Evolutionary conservation across 768 basidiomycete genomes (phyloP).

Genomic region (Russula ochroleuca): DNA sequence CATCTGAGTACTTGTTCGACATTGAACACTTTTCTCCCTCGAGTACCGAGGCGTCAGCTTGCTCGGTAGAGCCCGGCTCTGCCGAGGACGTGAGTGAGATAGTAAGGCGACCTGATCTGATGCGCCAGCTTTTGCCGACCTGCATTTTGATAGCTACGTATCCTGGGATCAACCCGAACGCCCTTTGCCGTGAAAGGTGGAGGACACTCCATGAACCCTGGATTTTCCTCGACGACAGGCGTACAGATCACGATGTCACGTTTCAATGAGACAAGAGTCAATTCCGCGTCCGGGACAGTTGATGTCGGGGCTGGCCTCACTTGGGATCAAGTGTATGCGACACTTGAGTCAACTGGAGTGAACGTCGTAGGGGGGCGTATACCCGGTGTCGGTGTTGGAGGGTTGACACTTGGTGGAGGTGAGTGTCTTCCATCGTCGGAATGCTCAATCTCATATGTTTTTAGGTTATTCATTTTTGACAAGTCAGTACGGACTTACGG

Average conservation of each 20-base stretch:
- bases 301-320: constrained; percentile 4
- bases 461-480: too few relatives aligned
- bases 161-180: neutral
- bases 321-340: neutral
- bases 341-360: neutral
- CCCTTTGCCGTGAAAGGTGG: constrained; percentile 2
- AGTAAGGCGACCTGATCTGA: constrained; percentile 16
- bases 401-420: constrained; percentile 23
- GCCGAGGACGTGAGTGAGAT: constrained; percentile 23
- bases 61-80: constrained; percentile 26
- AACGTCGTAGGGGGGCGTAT: neutral
- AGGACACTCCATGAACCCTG: neutral
- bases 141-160: neutral
- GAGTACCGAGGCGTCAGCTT: constrained; percentile 8
- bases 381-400: neutral
- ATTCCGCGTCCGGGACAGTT: neutral
- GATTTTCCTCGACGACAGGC: neutral
- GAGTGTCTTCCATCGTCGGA: neutral
- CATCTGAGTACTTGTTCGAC: constrained; percentile 15
- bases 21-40: constrained; percentile 1
- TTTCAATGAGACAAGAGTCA: neutral
- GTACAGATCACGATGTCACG: constrained; percentile 3
- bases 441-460: neutral
- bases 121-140: neutral
- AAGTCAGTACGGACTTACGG: too few relatives aligned